These are phyloP conservation scores for Phytophthora podocarpi DNA, from an alignment of 352 stramenopile genomes.

Conservation along the genomic window DNA sequence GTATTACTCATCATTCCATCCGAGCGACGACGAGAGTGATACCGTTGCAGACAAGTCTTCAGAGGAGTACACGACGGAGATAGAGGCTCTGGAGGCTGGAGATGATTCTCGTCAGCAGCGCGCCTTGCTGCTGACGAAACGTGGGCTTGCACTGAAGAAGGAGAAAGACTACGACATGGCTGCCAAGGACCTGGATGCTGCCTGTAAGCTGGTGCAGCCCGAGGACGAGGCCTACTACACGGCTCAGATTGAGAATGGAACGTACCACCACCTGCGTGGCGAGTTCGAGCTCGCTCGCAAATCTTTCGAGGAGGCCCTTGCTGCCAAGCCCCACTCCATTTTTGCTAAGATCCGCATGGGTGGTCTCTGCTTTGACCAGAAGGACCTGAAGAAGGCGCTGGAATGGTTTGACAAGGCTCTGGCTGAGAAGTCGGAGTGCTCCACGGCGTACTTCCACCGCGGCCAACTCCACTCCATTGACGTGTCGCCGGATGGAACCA, in stretches of 20 bases:
- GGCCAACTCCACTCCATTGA: slow-evolving; percentile 85
- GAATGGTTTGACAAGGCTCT: slow-evolving; percentile 81
- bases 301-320: slow-evolving; percentile 73
- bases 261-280: slow-evolving; percentile 75
- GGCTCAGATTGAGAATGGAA: slow-evolving; percentile 78
- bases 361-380: slow-evolving; percentile 82
- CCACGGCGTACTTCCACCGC: slow-evolving; percentile 83
- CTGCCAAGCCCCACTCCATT: slow-evolving; percentile 70
- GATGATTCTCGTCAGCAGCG: slow-evolving; percentile 43
- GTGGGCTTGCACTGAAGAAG: slow-evolving; percentile 64
- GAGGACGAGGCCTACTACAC: slow-evolving; percentile 72
- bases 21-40: slow-evolving; percentile 79
- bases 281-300: slow-evolving; percentile 69
- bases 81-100: slow-evolving; percentile 42
- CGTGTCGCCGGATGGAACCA: slow-evolving; percentile 53
- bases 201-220: slow-evolving; percentile 48
- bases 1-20: slow-evolving; percentile 88
- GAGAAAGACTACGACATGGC: slow-evolving; percentile 74
- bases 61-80: slow-evolving; percentile 59
- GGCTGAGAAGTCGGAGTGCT: slow-evolving; percentile 64
- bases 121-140: slow-evolving; percentile 62
- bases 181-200: slow-evolving; percentile 61
- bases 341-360: slow-evolving; percentile 86
- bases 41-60: slow-evolving; percentile 57
- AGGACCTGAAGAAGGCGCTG: slow-evolving; percentile 74